Conservation (phyloP, 176 grass and related monocot genomes). For the Melocanna baccifera region DNA sequence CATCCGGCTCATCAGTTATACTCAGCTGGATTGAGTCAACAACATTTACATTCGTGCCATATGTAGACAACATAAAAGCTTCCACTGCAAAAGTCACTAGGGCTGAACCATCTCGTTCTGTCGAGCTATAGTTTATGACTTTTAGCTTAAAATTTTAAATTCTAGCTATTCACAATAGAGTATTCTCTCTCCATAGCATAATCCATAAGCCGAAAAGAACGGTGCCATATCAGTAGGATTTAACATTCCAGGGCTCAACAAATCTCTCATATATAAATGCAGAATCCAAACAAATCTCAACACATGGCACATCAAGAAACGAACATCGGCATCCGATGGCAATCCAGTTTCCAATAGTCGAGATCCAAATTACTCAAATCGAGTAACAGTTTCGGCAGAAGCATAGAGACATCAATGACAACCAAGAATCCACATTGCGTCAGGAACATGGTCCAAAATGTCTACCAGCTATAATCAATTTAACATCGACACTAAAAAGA, state of each 20-base stretch:
- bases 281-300: not conserved
- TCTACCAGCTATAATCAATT: slow-evolving; percentile 49
- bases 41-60: not conserved
- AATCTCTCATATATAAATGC: not conserved
- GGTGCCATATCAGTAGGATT: not conserved
- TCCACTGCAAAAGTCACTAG: not conserved
- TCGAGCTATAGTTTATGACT: no score
- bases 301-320: not conserved
- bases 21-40: not conserved
- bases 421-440: slow-evolving; percentile 17
- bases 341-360: not conserved
- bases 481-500: slow-evolving; percentile 47
- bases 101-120: not conserved
- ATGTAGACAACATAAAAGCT: not conserved
- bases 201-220: no score
- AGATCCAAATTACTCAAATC: slow-evolving; percentile 17
- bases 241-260: not conserved
- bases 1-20: not conserved
- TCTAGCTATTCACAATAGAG: no score
- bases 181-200: no score
- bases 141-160: no score
- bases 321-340: not conserved
- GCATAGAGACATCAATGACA: not conserved
- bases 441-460: slow-evolving; percentile 9
- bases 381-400: not conserved